Evolutionary conservation across 169 alveolate genomes (phyloP).

Genomic region (Cryptosporidium canis): DNA sequence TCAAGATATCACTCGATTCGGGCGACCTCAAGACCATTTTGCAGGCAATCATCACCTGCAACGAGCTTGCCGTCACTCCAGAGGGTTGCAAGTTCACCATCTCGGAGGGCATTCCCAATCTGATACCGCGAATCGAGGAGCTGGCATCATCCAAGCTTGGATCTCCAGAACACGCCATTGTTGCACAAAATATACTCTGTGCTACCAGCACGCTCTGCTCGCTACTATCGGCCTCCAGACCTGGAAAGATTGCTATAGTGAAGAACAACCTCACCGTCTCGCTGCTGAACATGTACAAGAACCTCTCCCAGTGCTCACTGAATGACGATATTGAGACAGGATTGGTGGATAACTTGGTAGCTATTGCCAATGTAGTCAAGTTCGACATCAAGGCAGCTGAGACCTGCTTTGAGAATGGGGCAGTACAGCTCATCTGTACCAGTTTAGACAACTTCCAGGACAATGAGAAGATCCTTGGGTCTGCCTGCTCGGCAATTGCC

Average conservation of each 20-base stretch:
- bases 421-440: conserved; percentile 82
- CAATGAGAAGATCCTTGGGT: conserved; percentile 83
- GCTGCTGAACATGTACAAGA: conserved; percentile 25
- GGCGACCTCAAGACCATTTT: conserved; percentile 72
- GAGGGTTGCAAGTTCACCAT: conserved; percentile 79
- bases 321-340: conserved; percentile 68
- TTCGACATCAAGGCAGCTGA: conserved; percentile 87
- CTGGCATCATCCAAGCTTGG: conserved; percentile 1
- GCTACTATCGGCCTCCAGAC: conserved; percentile 14
- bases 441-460: conserved; percentile 85
- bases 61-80: conserved; percentile 78
- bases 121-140: conserved; percentile 22
- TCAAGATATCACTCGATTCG: conserved; percentile 72
- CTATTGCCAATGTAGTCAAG: conserved; percentile 82
- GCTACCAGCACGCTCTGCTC: conserved; percentile 39
- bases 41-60: conserved; percentile 75
- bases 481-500: conserved; percentile 89
- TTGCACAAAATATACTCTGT: conserved; percentile 30
- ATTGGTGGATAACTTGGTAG: conserved; percentile 69
- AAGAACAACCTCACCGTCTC: conserved; percentile 29
- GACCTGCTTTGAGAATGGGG: conserved; percentile 82
- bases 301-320: conserved; percentile 20
- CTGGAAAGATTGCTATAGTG: conserved; percentile 58
- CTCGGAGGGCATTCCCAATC: conserved; percentile 43
- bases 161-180: neutral